Base-by-base conservation (phyloP, 2,329 filamentous ascomycete genomes). In the Thelonectria olida region DNA sequence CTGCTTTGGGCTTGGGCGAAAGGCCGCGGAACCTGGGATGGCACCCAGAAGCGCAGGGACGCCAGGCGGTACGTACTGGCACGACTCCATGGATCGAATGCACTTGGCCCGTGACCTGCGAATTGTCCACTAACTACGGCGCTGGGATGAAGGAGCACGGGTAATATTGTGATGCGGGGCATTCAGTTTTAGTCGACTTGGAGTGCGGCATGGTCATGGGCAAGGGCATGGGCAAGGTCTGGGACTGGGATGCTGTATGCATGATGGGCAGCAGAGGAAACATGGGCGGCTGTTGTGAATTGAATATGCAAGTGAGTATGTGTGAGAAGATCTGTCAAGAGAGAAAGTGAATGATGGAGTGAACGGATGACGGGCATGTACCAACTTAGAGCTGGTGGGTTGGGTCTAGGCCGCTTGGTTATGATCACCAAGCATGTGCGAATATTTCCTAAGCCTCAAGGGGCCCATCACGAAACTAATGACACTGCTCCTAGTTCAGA, bases 151-250 rank as follows among this genome's bases (percentile, higher is more conserved):
- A 27, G 59, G 60, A 62, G 64, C 64, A 66, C 64, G 59, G 59
- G 66, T 60, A 56, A 45, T 31, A 31, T 60, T 53, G 56, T 54
- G 62, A 61, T 70, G 67, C 69, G 69, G 69, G 69, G 69, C 69
- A 58, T 52, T 66, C 60, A 67, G 41, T 65, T 62, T 67, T 67
- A 68, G 69, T 65, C 61, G 58, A 62, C 60, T 65, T 52, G 57
- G 56, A 67, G 69, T 71, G 67, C 69, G 67, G 69, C 67, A 72
- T 71, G 61, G 51, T 54, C 61, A 63, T 41, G 54, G 54, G 27
- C 54, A 58, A 45, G 54, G 54, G n/a, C 41, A 51, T 51, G 45
- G 55, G 36, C 44, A 55, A 48, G 44, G 44, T n/a, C 44, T 48
- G 17, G 25, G 15, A 25, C 44, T 48, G 44, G 42, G 47, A 49